Percentiles rank a stretch among this genome's conserved stretches.
phyloP scores from a whole-genome alignment of 331 rosid genomes.

The Cucumis variabilis region DNA sequence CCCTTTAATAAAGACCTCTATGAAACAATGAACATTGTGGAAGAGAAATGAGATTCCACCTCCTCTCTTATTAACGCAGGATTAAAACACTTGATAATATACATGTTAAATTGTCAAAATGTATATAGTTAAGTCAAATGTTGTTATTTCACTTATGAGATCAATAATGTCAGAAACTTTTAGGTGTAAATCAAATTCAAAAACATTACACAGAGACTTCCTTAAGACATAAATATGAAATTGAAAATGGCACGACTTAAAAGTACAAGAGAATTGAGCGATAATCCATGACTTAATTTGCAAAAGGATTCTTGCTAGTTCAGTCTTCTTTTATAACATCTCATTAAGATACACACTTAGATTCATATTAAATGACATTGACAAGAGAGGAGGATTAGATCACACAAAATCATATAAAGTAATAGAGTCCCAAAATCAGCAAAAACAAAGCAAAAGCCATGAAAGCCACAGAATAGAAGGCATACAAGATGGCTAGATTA shows the following conservation, averaged over 20 bases:
- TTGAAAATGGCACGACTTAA: neutral
- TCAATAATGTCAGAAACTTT: too few relatives aligned
- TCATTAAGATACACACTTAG: neutral
- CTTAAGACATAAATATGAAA: neutral
- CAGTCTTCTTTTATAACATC: neutral
- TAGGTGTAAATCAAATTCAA: neutral
- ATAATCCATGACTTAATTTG: neutral
- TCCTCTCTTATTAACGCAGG: too few relatives aligned
- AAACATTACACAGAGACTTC: neutral
- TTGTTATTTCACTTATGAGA: too few relatives aligned
- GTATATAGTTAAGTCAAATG: too few relatives aligned
- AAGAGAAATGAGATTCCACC: too few relatives aligned
- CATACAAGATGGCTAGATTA: neutral
- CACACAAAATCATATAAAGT: too few relatives aligned
- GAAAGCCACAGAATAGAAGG: neutral
- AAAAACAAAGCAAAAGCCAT: slow-evolving; percentile 8
- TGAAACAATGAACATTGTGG: too few relatives aligned
- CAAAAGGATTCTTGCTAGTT: neutral
- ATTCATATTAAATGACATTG: neutral
- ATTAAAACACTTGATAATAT: too few relatives aligned
- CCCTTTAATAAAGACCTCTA: too few relatives aligned
- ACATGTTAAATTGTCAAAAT: too few relatives aligned
- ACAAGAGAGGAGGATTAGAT: too few relatives aligned
- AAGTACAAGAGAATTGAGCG: neutral
- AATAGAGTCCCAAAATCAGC: neutral